A percentile compares a stretch with the other conserved stretches of the same genome.
Conservation (phyloP, 495 filamentous ascomycete species). For the Xylaria nigripes region DNA sequence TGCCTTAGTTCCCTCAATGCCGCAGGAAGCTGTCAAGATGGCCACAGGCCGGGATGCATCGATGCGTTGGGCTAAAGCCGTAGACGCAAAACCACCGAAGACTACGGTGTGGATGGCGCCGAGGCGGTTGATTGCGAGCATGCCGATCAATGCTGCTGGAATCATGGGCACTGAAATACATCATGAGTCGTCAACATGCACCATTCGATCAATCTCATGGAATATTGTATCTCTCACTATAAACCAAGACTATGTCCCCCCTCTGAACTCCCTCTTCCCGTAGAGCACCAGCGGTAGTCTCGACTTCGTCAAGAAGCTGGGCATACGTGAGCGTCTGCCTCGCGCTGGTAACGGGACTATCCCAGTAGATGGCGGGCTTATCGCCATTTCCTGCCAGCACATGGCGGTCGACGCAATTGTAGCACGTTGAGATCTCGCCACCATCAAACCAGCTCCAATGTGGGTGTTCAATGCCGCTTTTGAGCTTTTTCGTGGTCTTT, state of each 20-base stretch:
- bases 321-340: conserved; percentile 66
- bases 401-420: conserved; percentile 86
- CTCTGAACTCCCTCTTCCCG: conserved; percentile 73
- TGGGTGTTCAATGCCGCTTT: conserved; percentile 32
- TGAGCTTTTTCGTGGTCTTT: conserved; percentile 34
- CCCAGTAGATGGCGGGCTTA: conserved; percentile 71
- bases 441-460: conserved; percentile 86
- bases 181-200: neutral
- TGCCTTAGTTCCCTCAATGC: conserved; percentile 79
- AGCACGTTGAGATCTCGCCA: conserved; percentile 82
- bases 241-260: conserved; percentile 88
- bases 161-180: conserved; percentile 82
- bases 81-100: conserved; percentile 82
- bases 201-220: neutral
- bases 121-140: conserved; percentile 70
- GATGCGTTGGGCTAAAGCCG: conserved; percentile 79
- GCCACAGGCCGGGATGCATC: conserved; percentile 67
- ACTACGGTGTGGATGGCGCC: conserved; percentile 89
- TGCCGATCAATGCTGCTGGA: conserved; percentile 74
- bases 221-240: conserved; percentile 50
- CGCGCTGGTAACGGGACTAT: conserved; percentile 72
- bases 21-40: conserved; percentile 84
- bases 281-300: conserved; percentile 73
- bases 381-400: conserved; percentile 67
- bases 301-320: conserved; percentile 73